Evolutionary conservation across 257 asterid genomes (phyloP).

Genomic region (Handroanthus guayacan): DNA sequence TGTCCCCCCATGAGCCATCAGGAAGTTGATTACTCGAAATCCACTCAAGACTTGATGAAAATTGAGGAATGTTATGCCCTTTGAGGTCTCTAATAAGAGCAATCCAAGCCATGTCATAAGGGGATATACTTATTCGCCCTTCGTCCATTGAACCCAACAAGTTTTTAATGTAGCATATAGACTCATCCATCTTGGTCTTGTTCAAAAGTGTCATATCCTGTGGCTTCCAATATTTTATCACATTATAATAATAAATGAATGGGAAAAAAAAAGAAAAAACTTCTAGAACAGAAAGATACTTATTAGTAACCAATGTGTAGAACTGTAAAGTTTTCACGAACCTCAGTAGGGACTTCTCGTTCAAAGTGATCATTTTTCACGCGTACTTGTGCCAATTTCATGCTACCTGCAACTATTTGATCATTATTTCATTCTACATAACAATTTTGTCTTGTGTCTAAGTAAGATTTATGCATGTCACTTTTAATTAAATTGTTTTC

Average conservation of each 20-base stretch:
- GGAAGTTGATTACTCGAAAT: conserved; percentile 50
- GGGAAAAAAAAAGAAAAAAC: too few relatives aligned
- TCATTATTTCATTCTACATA: too few relatives aligned
- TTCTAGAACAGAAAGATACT: too few relatives aligned
- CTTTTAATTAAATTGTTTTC: too few relatives aligned
- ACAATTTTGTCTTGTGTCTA: too few relatives aligned
- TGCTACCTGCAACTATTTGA: neutral
- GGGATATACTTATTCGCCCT: conserved; percentile 50
- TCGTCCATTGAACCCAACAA: conserved; percentile 42
- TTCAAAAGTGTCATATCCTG: neutral
- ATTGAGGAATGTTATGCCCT: conserved; percentile 41
- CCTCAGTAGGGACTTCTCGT: neutral
- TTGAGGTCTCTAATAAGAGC: conserved; percentile 33
- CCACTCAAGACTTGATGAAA: conserved; percentile 52
- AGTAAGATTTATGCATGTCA: too few relatives aligned
- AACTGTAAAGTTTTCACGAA: neutral
- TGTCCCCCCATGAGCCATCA: conserved; percentile 66
- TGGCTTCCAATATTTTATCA: too few relatives aligned
- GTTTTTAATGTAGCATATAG: conserved; percentile 24
- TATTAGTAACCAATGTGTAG: too few relatives aligned
- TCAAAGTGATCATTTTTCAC: neutral
- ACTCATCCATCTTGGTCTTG: neutral
- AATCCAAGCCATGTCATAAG: conserved; percentile 61
- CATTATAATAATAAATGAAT: too few relatives aligned
- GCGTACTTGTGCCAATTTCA: neutral